Evolutionary conservation across 2,329 filamentous ascomycete genomes (phyloP).

Genomic region (Paradendryphiella salina): DNA sequence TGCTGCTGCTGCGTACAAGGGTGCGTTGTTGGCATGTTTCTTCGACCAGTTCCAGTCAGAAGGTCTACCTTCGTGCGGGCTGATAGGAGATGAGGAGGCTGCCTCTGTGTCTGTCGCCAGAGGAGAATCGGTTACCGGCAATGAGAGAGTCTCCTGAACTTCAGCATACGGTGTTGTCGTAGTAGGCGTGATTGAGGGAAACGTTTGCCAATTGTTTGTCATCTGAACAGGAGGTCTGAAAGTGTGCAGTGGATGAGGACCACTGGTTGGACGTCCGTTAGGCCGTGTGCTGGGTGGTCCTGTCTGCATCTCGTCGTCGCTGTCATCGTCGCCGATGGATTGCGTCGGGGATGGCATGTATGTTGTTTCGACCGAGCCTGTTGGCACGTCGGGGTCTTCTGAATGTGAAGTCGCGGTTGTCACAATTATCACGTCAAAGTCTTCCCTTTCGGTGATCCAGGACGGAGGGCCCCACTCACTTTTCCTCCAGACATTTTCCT

Average conservation of each 20-base stretch:
- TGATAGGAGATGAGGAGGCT: conserved; percentile 3
- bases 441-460: neutral
- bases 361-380: neutral
- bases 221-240: neutral
- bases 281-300: neutral
- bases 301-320: neutral
- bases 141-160: neutral
- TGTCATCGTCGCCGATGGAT: neutral
- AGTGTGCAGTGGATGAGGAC: conserved; percentile 3
- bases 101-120: neutral
- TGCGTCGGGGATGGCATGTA: neutral
- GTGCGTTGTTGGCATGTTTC: conserved; percentile 12
- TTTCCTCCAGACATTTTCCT: conserved; percentile 7
- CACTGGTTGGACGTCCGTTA: neutral
- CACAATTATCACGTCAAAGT: neutral
- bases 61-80: neutral
- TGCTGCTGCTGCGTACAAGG: conserved; percentile 32
- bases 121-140: conserved; percentile 1
- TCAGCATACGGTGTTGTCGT: conserved; percentile 8
- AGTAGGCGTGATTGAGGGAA: conserved; percentile 5
- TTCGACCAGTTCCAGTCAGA: conserved; percentile 5
- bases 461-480: neutral
- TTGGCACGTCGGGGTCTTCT: neutral
- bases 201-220: conserved; percentile 2
- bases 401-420: neutral